Evolutionary conservation across 2,329 filamentous ascomycete genomes (phyloP).

Genomic region (Tothia fuscella): DNA sequence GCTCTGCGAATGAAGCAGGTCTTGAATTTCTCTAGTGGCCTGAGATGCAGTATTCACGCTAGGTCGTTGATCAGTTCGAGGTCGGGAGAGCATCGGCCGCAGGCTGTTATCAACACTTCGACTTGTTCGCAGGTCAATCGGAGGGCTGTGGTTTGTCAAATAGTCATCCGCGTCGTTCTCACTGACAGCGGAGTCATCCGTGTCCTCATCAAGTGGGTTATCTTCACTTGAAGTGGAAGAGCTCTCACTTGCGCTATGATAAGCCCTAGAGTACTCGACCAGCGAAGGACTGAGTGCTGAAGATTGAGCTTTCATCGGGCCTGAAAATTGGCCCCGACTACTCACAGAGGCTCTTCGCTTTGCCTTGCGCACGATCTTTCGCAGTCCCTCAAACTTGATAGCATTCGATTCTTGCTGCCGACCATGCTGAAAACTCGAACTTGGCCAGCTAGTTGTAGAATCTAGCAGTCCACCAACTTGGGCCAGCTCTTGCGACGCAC

Average conservation of each 20-base stretch:
- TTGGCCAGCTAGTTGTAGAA: conserved; percentile 38
- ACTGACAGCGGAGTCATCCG: conserved; percentile 16
- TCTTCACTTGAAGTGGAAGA: conserved; percentile 29
- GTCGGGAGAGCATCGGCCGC: background rate
- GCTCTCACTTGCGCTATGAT: conserved; percentile 12
- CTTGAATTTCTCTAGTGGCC: background rate
- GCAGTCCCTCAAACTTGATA: conserved; percentile 41
- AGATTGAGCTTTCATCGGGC: conserved; percentile 6
- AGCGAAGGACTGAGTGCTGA: background rate
- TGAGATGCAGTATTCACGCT: conserved; percentile 1
- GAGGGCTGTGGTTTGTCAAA: background rate
- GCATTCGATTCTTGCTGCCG: background rate
- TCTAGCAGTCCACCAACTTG: conserved; percentile 33
- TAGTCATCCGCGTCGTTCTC: conserved; percentile 9
- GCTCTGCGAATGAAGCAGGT: no score
- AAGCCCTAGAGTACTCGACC: background rate
- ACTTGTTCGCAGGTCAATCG: background rate
- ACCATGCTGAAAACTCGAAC: conserved; percentile 18
- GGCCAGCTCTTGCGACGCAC: conserved; percentile 32
- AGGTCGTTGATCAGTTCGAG: conserved; percentile 14
- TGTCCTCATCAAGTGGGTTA: conserved; percentile 8
- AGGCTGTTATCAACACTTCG: conserved; percentile 3
- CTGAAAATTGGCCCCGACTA: background rate
- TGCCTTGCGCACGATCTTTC: conserved; percentile 49
- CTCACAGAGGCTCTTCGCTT: conserved; percentile 34